Evolutionary conservation across 108 stramenopile genomes (phyloP).

Genomic region (Parmales sp.): DNA sequence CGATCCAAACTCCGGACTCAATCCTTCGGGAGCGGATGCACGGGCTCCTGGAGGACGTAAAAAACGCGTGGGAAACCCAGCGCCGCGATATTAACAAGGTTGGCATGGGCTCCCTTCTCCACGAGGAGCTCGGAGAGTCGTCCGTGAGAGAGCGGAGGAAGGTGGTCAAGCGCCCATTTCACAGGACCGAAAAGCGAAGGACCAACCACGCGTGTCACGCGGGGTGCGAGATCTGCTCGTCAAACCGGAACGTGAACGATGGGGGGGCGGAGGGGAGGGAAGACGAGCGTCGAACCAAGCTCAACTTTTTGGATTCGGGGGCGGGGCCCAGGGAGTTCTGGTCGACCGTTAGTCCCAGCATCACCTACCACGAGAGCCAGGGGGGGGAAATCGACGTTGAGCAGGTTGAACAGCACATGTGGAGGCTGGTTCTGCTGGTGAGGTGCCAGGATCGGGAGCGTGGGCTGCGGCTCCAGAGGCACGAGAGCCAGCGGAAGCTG

Average conservation of each 20-base stretch:
- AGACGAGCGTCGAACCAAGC: neutral
- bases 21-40: neutral
- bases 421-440: conserved; percentile 4
- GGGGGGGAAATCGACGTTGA: neutral
- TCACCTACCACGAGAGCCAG: neutral
- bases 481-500: conserved; percentile 15
- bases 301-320: neutral
- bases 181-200: neutral
- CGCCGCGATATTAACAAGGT: neutral
- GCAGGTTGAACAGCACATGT: conserved; percentile 4
- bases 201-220: neutral
- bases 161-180: neutral
- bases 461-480: conserved; percentile 1
- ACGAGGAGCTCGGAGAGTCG: neutral
- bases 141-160: neutral
- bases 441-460: conserved; percentile 5
- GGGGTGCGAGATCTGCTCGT: neutral
- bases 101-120: neutral
- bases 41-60: neutral
- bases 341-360: conserved; percentile 4
- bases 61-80: neutral
- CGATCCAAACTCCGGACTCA: neutral
- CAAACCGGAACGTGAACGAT: neutral
- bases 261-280: conserved; percentile 10
- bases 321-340: conserved; percentile 9